Evolutionary conservation across 2,329 filamentous ascomycete species (phyloP).

Genomic region (Diaporthe citrichinensis): DNA sequence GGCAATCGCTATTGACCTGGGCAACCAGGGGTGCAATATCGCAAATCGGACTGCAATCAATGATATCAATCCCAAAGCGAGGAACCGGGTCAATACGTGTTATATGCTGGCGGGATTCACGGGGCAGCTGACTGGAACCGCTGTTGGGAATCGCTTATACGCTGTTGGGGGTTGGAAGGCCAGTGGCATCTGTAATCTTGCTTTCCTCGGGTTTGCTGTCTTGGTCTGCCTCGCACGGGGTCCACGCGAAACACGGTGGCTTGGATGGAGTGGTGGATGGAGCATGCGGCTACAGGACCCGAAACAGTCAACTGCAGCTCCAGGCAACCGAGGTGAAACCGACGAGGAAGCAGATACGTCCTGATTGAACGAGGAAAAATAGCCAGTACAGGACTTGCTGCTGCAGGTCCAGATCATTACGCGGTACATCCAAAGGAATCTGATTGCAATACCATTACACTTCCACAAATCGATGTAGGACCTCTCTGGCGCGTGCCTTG

Average conservation of each 20-base stretch:
- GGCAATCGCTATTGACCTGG: constrained; percentile 79
- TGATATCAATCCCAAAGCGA: constrained; percentile 76
- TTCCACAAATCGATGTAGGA: background rate
- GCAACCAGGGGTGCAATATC: constrained; percentile 80
- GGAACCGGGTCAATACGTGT: constrained; percentile 84
- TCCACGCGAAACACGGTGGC: constrained; percentile 57
- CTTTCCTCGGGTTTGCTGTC: constrained; percentile 54
- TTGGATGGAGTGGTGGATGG: constrained; percentile 61
- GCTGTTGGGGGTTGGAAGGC: constrained; percentile 63
- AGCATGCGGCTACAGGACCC: constrained; percentile 43
- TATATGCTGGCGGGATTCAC: constrained; percentile 85
- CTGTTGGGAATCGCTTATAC: constrained; percentile 45
- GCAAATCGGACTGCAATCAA: constrained; percentile 81
- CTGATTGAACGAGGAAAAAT: background rate
- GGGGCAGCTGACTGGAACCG: constrained; percentile 77
- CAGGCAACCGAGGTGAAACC: background rate
- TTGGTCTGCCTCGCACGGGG: constrained; percentile 54
- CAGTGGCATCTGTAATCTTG: constrained; percentile 60
- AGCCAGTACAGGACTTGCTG: background rate
- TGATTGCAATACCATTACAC: background rate
- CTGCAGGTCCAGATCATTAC: background rate
- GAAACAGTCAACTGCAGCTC: background rate
- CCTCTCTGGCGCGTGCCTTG: background rate
- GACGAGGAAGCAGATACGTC: background rate
- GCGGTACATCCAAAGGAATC: background rate